Percentiles rank a stretch among this genome's conserved stretches.
Evolutionary conservation across 2,329 filamentous ascomycete genomes (phyloP).

Genomic region (Fusarium continuum): DNA sequence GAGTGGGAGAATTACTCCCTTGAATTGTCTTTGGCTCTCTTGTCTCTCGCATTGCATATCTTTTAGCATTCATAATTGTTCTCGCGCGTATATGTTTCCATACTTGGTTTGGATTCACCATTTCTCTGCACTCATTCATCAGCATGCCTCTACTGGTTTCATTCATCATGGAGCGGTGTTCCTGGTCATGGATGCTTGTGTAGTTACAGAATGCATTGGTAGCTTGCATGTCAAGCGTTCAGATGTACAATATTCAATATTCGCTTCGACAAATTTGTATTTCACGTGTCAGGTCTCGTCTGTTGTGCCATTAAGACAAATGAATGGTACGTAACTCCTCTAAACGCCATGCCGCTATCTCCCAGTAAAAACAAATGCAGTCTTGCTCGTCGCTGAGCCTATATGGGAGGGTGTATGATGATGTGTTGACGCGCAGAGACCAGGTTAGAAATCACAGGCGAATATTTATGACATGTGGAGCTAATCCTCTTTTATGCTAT

Average conservation of each 20-base stretch:
- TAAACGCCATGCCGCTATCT: constrained; percentile 25
- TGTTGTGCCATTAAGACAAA: background rate
- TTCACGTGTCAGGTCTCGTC: background rate
- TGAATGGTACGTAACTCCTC: constrained; percentile 10
- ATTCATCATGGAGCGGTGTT: constrained; percentile 27
- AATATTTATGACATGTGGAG: background rate
- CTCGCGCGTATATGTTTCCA: background rate
- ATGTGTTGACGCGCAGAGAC: background rate
- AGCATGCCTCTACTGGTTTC: constrained; percentile 6
- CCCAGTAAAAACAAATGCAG: constrained; percentile 6
- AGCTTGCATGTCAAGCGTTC: constrained; percentile 10
- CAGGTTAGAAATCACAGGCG: background rate
- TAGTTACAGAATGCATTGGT: constrained; percentile 11
- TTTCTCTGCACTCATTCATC: constrained; percentile 4
- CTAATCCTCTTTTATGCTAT: constrained; percentile 16
- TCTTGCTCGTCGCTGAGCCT: constrained; percentile 4
- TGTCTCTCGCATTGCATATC: constrained; percentile 1
- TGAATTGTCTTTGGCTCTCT: constrained; percentile 7
- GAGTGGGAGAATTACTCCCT: constrained; percentile 16
- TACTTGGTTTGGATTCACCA: background rate
- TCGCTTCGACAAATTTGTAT: constrained; percentile 12
- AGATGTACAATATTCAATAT: constrained; percentile 21
- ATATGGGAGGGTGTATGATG: background rate
- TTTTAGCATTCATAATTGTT: background rate
- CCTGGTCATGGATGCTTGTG: constrained; percentile 5